A percentile compares a stretch with the other conserved stretches of the same genome.
These are phyloP conservation scores for Aspergillus panamensis DNA, from an alignment of 495 filamentous ascomycete genomes.

Conservation along the genomic window DNA sequence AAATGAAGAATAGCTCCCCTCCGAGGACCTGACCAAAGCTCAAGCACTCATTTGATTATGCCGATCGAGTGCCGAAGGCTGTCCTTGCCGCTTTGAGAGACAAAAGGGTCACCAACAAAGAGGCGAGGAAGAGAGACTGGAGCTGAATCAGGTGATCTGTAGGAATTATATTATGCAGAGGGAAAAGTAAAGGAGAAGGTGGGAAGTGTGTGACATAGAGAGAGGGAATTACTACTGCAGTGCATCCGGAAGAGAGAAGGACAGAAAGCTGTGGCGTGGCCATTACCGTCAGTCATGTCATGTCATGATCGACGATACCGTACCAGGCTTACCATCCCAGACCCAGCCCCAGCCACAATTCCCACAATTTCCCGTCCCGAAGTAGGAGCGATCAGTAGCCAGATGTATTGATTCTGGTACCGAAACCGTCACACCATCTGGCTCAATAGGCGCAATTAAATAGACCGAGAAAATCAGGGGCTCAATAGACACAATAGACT, in stretches of 20 bases:
- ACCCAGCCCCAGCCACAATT: neutral
- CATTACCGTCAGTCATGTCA: too few species aligned
- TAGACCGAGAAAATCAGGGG: neutral
- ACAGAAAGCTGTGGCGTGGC: constrained; percentile 24
- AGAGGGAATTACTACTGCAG: constrained; percentile 24
- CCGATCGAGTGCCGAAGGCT: constrained; percentile 31
- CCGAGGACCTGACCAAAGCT: constrained; percentile 3
- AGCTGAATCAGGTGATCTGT: neutral
- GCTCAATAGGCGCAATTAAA: constrained; percentile 6
- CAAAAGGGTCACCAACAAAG: neutral
- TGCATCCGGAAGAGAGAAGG: constrained; percentile 2
- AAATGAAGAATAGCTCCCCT: constrained; percentile 7
- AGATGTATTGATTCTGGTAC: constrained; percentile 8
- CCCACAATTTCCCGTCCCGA: neutral
- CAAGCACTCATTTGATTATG: constrained; percentile 22
- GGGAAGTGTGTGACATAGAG: constrained; percentile 35
- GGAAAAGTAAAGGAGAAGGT: constrained; percentile 15
- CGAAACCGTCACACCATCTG: neutral
- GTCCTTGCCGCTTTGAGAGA: neutral
- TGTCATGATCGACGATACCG: neutral
- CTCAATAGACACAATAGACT: neutral
- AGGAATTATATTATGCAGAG: neutral
- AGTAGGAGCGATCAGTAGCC: neutral
- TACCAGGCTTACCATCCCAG: neutral
- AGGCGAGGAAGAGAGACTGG: neutral